Evolutionary conservation across 202 grass and related monocot genomes (phyloP).

Genomic region (Saccharum hybrid): DNA sequence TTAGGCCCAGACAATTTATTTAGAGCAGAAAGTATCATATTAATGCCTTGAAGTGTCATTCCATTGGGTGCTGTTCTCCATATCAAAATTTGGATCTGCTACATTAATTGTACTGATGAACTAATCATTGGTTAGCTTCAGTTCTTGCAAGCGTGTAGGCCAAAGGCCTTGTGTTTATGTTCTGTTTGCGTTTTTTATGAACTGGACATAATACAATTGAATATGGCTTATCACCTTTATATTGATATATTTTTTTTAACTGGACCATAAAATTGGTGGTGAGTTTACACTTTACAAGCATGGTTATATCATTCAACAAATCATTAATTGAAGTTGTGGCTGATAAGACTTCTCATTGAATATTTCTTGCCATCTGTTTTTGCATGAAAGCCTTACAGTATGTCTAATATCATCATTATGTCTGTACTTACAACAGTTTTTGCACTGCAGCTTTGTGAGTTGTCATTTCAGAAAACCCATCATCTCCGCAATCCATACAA

Average conservation of each 20-base stretch:
- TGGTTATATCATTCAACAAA: slow-evolving; percentile 16
- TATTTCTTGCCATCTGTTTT: neutral
- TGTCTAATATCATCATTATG: slow-evolving; percentile 18
- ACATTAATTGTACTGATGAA: slow-evolving; percentile 9
- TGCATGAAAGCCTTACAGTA: slow-evolving; percentile 4
- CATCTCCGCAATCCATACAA: slow-evolving; percentile 98
- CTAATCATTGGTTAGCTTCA: slow-evolving; percentile 9
- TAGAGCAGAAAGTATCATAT: neutral
- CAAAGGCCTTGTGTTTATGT: neutral
- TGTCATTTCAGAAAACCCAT: slow-evolving; percentile 98
- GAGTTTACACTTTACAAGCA: neutral
- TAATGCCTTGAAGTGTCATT: neutral
- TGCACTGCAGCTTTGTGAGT: slow-evolving; percentile 86
- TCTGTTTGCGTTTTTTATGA: slow-evolving; percentile 14
- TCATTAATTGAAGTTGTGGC: slow-evolving; percentile 3
- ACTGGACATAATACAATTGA: slow-evolving; percentile 8
- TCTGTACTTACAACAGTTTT: slow-evolving; percentile 44
- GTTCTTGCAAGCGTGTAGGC: neutral
- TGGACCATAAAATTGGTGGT: neutral
- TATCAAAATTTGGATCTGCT: slow-evolving; percentile 6
- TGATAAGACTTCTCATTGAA: slow-evolving; percentile 16
- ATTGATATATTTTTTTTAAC: neutral
- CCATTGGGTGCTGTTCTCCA: slow-evolving; percentile 1
- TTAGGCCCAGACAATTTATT: neutral
- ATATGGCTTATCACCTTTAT: slow-evolving; percentile 19